phyloP scores from a whole-genome alignment of 1,284 basidiomycete species.

The Anthracocystis setariae region DNA sequence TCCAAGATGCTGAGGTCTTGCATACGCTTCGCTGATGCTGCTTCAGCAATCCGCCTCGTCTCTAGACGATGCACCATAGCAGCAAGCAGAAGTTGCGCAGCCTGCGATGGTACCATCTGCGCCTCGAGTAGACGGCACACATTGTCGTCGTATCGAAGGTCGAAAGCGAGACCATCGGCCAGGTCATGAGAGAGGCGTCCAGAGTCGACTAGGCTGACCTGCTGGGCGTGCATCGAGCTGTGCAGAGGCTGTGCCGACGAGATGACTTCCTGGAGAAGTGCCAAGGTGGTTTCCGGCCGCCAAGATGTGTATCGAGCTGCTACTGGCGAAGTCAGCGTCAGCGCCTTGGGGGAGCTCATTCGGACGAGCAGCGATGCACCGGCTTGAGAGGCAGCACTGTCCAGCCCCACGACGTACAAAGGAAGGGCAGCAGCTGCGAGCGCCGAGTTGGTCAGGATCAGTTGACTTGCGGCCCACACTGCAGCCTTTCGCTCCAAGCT shows the following conservation, averaged over 20 bases:
- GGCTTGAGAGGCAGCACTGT: slow-evolving; percentile 14
- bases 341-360: slow-evolving; percentile 18
- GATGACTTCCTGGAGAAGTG: slow-evolving; percentile 21
- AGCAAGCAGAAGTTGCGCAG: slow-evolving; percentile 18
- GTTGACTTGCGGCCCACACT: slow-evolving; percentile 23
- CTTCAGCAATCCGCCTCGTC: slow-evolving; percentile 13
- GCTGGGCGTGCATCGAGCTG: slow-evolving; percentile 3
- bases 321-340: slow-evolving; percentile 16
- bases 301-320: slow-evolving; percentile 8
- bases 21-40: slow-evolving; percentile 29
- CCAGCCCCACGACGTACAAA: slow-evolving; percentile 11
- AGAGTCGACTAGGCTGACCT: slow-evolving; percentile 7
- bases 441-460: slow-evolving; percentile 25
- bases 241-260: slow-evolving; percentile 8
- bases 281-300: neutral
- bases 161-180: slow-evolving; percentile 17
- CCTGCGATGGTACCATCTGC: slow-evolving; percentile 3
- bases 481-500: slow-evolving; percentile 11
- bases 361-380: slow-evolving; percentile 22
- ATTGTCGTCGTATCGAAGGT: slow-evolving; percentile 44
- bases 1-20: slow-evolving; percentile 44
- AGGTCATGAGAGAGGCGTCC: slow-evolving; percentile 17
- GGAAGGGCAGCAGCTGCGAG: slow-evolving; percentile 25
- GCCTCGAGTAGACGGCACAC: slow-evolving; percentile 17
- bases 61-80: slow-evolving; percentile 23